These are phyloP conservation scores for Bruguiera gymnorhiza DNA, from an alignment of 345 rosid species.

Conservation along the genomic window DNA sequence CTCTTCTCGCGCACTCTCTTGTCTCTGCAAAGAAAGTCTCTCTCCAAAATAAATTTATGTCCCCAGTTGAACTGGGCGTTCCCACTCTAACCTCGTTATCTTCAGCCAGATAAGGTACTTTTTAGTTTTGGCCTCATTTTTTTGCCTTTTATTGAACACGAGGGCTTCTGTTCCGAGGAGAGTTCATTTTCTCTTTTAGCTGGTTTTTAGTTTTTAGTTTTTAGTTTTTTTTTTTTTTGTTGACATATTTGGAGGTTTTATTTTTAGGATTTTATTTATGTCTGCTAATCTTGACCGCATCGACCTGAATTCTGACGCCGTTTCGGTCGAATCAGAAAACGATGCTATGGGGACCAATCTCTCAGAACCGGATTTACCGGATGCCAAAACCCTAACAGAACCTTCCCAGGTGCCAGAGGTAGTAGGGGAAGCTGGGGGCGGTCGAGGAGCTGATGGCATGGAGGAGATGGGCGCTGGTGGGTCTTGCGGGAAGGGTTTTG, in stretches of 20 bases:
- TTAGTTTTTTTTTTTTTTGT: background rate
- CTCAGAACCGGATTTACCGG: background rate
- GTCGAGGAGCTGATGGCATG: constrained; percentile 3
- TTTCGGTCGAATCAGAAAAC: constrained; percentile 22
- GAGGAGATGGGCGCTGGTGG: constrained; percentile 1
- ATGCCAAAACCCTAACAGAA: constrained; percentile 23
- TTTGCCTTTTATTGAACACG: no score
- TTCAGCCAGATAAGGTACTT: no score
- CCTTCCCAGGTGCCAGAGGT: background rate
- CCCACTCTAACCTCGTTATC: no score
- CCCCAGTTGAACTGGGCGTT: no score
- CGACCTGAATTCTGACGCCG: constrained; percentile 41
- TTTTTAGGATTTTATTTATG: constrained; percentile 31
- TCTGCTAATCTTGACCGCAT: constrained; percentile 30
- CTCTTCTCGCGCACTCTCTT: no score
- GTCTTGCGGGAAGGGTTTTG: background rate
- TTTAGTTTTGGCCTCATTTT: no score
- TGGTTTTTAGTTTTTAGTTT: background rate
- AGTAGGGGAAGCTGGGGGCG: constrained; percentile 13
- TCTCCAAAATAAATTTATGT: no score
- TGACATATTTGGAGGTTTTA: background rate
- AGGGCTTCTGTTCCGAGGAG: no score
- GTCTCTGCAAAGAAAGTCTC: no score
- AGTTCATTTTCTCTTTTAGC: no score
- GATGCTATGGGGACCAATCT: constrained; percentile 9